Evolutionary conservation across 345 rosid genomes (phyloP), one percentile per base, ranked within the genome.

Genomic region (Angophora floribunda): DNA sequence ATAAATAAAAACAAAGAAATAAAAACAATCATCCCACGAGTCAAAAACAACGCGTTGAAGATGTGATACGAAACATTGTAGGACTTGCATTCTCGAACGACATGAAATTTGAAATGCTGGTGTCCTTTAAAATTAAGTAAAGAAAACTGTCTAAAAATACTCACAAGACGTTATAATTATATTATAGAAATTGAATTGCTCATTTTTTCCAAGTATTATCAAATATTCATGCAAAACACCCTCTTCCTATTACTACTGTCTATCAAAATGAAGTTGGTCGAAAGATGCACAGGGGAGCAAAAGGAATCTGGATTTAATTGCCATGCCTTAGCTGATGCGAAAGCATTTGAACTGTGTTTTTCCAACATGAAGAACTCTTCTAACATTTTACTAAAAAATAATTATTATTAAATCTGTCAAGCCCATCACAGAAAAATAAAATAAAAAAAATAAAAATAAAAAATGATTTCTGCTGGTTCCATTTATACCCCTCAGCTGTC

Each of bases 211-310:
- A 36, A 36, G 41, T 36, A 36, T 36, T 36, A 36, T 36, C 41
- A 36, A 36, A 36, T 36, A 36, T 36, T 36, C 41, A 36, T 22
- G 17, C 15, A 22, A 57, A 36, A 70, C 2, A 70, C 0, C 7
- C 13, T 9, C 80, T 70, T 1, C 0, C 80, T 1, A 0, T 17
- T 17, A 19, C 13, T 70, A 70, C 1, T 17, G 24, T 70, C 26
- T 5, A 36, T 70, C 80, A 36, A 70, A 70, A 36, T 9, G 17
- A 67, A 36, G 17, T 9, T 17, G 47, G 13, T 70, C 80, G 36
- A 5, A 36, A 4, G 80, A 36, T 70, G 80, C 9, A 4, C 45
- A 16, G 0, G 61, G 1, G 9, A 4, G 16, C 41, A 15, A 67
- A 7, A 32, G 7, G 2, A 67, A 32, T 16, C 45, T 10, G 24